Base-by-base conservation (phyloP, 2,329 filamentous ascomycete species). In the Cytospora leucostoma region DNA sequence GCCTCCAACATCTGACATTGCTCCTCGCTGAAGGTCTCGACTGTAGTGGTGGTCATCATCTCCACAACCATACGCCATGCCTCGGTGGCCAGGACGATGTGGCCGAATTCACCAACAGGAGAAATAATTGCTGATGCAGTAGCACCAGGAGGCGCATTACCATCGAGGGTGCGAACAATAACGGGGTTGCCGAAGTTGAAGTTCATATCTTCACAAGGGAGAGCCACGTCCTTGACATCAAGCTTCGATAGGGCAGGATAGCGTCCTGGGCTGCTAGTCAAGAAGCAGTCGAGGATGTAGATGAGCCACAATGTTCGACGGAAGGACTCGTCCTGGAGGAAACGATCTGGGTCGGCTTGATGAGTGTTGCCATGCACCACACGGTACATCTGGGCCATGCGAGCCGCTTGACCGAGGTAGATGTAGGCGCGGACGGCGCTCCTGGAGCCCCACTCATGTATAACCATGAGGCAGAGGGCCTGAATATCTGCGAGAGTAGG, bases 331-430 rank as follows among this genome's bases (percentile, higher is more conserved):
- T 87, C 84, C 67, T 84, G 82, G 13, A 86, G 79, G 70, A 87
- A 87, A 68, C 83, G 82, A 68, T 86, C 84, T n/a, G 80, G 79
- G 49, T 84, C 82, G 44, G 75, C 72, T 17, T 79, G 76, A 50
- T 77, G 74, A 67, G 83, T 80, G 68, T 85, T 83, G 49, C 78
- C 79, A 68, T 85, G 82, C 53, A 87, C 79, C 62, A 87, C 82
- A 66, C 83, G 80, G 69, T 83, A 86, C 84, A 87, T 87, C 74
- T 87, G 84, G 37, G 84, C 79, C 84, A 87, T 86, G 64, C 84
- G 82, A n/a, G 83, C 81, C 37, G 84, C 84, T 71, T 87, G 84
- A 67, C 84, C 84, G 32, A 87, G 78, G 70, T 86, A 86, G 71
- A 86, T 82, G 77, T 87, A 87, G 66, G 84, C 84, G 19, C 84